Conservation (phyloP, 2,329 filamentous ascomycete species). For the Ilyonectria robusta region DNA sequence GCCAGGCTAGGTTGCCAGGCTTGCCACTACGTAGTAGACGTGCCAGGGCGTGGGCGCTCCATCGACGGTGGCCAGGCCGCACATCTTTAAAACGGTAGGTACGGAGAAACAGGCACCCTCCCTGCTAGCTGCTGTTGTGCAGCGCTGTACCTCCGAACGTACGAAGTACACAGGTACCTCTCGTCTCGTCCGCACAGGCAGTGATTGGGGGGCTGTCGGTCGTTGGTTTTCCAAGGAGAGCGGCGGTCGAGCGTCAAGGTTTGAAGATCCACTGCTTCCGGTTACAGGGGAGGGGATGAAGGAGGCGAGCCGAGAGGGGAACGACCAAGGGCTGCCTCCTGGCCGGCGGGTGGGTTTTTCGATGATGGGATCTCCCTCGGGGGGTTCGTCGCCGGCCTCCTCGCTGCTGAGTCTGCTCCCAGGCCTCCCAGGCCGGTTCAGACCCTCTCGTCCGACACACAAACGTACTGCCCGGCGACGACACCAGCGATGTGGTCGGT, state of each 20-base stretch:
- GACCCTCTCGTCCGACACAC: background rate
- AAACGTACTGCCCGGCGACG: constrained; percentile 9
- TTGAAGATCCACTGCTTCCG: constrained; percentile 44
- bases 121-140: constrained; percentile 9
- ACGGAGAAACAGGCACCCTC: constrained; percentile 8
- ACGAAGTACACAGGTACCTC: background rate
- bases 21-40: background rate
- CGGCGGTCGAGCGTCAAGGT: constrained; percentile 41
- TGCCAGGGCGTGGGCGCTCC: constrained; percentile 29
- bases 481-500: constrained; percentile 19
- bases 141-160: constrained; percentile 1
- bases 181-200: constrained; percentile 11
- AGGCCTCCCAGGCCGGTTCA: background rate
- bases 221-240: constrained; percentile 26
- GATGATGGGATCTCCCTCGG: constrained; percentile 8
- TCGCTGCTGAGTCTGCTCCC: background rate
- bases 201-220: constrained; percentile 24
- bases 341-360: constrained; percentile 18
- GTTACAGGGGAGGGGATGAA: constrained; percentile 29
- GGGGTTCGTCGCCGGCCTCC: constrained; percentile 5
- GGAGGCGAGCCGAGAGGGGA: constrained; percentile 33
- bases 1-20: constrained; percentile 17
- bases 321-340: constrained; percentile 27
- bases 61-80: constrained; percentile 31
- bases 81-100: constrained; percentile 43